Evolutionary conservation across 495 filamentous ascomycete genomes (phyloP), one percentile per base, ranked within the genome.

Genomic region (Tuber microsphaerosporum): DNA sequence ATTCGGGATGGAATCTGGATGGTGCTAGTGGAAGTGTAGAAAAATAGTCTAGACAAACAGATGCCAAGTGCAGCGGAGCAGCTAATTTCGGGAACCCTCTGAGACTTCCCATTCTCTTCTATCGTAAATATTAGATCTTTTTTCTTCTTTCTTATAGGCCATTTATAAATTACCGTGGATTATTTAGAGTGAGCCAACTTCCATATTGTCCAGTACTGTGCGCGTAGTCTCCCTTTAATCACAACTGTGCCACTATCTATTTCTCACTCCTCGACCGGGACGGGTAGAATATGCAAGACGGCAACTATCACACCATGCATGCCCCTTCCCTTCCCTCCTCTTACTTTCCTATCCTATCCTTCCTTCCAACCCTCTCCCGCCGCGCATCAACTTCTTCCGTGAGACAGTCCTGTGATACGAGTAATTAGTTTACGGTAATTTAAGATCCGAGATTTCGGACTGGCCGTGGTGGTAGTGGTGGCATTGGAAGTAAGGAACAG

Each of bases 1-100:
- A 31, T 65, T 65, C 56, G 56, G 56, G 56, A 65, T 65, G n/a
- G 56, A 65, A 17, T 65, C 56, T 31, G 56, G 56, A 65, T 65
- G 56, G 56, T 31, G 56, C 56, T 65, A 65, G 56, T 65, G n/a
- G 4, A 17, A 31, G 56, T 31, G n/a, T 31, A 65, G 51, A 16
- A 31, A 16, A 12, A 65, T 17, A 6, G 0, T 43, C 42, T 43
- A 43, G 12, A 31, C 26, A 16, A 31, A 22, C 56, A 16, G 56
- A 65, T 31, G 56, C n/a, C 22, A 56, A 3, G 22, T 56, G 48
- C 22, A 56, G 9, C 8, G 20, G 22, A 56, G 56, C 12, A 65
- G 56, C 56, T 31, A 61, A 16, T 65, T 65, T 65, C 56, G 9
- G 56, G 56, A 31, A 31, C 10, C 12, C n/a, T 65, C 56, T 1